Percentiles rank a stretch among this genome's conserved stretches.
phyloP scores from a whole-genome alignment of 2,329 filamentous ascomycete species.

The Apiospora kogelbergensis region DNA sequence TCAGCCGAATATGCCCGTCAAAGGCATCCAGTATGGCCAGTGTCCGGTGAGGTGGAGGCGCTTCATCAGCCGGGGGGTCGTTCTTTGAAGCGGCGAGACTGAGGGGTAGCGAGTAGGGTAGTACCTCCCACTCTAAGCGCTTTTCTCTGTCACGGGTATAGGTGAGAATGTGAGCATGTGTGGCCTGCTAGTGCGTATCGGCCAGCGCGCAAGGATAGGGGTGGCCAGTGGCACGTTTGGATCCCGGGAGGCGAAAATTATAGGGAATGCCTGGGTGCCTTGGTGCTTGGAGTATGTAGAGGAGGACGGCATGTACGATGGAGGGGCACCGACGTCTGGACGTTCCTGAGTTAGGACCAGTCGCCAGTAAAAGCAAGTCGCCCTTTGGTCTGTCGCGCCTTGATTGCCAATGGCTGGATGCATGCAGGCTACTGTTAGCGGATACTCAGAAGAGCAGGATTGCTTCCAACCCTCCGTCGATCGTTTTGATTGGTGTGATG shows the following conservation, averaged over 20 bases:
- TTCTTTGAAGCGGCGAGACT: conserved; percentile 6
- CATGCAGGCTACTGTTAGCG: neutral
- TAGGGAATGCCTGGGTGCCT: neutral
- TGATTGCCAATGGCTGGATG: neutral
- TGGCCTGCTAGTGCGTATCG: neutral
- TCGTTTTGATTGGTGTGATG: neutral
- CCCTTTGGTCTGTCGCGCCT: neutral
- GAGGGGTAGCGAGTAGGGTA: neutral
- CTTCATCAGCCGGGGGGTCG: neutral
- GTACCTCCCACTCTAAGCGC: neutral
- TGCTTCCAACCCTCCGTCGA: no score
- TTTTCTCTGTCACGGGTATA: neutral
- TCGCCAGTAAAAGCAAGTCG: neutral
- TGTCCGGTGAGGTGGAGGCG: conserved; percentile 2
- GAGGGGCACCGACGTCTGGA: neutral
- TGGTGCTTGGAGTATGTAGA: no score
- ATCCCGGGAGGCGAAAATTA: neutral
- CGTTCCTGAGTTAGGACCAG: neutral
- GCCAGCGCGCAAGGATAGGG: neutral
- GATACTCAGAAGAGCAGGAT: neutral
- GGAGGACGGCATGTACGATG: neutral
- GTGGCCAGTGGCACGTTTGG: neutral
- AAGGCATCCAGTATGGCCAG: conserved; percentile 2
- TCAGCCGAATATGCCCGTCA: conserved; percentile 5
- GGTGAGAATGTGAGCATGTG: neutral